These are phyloP conservation scores for Aspergillus quadricinctus DNA, from an alignment of 2,329 filamentous ascomycete genomes.

Conservation along the genomic window DNA sequence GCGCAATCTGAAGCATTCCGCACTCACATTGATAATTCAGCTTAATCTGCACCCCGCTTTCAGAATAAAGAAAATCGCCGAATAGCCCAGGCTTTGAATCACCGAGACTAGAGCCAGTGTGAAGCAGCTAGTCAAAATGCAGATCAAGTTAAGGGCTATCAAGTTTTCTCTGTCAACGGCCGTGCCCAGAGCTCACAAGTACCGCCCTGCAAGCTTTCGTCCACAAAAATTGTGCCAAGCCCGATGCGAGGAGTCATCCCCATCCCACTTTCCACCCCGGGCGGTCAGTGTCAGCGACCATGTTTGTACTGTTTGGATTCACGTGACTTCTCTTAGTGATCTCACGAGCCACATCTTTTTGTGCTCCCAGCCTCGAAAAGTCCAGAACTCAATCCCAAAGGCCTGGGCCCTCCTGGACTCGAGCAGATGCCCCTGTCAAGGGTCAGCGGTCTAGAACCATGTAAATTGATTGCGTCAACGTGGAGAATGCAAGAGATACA, in stretches of 20 bases:
- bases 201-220: constrained; percentile 8
- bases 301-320: constrained; percentile 15
- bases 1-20: neutral
- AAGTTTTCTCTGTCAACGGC: neutral
- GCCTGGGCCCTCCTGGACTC: constrained; percentile 29
- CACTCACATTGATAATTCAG: constrained; percentile 4
- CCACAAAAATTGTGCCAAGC: constrained; percentile 32
- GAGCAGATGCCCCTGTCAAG: constrained; percentile 12
- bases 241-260: constrained; percentile 14
- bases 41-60: neutral
- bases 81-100: neutral
- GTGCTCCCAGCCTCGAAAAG: constrained; percentile 16
- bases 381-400: constrained; percentile 24
- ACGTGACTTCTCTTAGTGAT: constrained; percentile 10
- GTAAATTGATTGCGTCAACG: constrained; percentile 1
- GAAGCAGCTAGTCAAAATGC: constrained; percentile 1
- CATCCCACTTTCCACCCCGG: constrained; percentile 15
- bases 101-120: neutral
- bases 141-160: neutral
- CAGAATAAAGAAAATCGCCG: neutral
- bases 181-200: neutral
- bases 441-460: constrained; percentile 26
- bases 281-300: neutral
- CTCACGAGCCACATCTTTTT: constrained; percentile 2
- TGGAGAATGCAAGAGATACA: neutral